Evolutionary conservation across 2,329 filamentous ascomycete genomes (phyloP).

Genomic region (Diaporthe citri): DNA sequence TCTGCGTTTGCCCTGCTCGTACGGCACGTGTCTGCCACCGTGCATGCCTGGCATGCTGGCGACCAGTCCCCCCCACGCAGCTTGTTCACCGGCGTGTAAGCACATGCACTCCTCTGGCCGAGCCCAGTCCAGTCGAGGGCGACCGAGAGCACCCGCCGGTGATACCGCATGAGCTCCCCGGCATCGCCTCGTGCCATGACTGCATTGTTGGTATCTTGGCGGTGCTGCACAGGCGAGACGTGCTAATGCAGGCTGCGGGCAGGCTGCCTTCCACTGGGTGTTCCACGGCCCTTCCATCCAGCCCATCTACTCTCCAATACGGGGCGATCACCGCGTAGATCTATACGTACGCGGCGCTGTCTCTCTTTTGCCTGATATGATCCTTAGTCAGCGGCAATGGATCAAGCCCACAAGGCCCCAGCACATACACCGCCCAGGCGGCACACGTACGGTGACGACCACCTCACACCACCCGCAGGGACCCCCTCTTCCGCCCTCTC

Average conservation of each 20-base stretch:
- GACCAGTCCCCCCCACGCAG: neutral
- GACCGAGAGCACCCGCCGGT: neutral
- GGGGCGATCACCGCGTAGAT: neutral
- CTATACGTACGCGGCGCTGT: neutral
- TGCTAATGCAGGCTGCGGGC: slow-evolving; percentile 22
- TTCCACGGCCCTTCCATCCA: neutral
- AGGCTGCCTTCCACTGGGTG: slow-evolving; percentile 7
- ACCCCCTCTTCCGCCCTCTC: neutral
- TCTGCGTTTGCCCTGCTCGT: neutral
- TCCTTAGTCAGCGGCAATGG: neutral
- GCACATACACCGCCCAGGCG: neutral
- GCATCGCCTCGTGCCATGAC: slow-evolving; percentile 18
- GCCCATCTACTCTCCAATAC: neutral
- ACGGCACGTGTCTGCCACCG: neutral
- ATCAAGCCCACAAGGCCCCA: neutral
- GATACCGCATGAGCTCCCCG: neutral
- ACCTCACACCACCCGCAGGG: neutral
- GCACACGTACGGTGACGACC: neutral
- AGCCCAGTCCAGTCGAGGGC: neutral
- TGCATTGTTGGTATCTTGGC: slow-evolving; percentile 20
- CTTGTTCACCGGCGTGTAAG: slow-evolving; percentile 16
- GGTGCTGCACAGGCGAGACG: neutral
- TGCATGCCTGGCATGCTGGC: neutral
- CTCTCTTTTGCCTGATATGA: neutral
- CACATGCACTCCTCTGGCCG: neutral